Evolutionary conservation across 139 green algal species (phyloP), one percentile per base, ranked within the genome.

Genomic region (Tetradesmus obliquus): DNA sequence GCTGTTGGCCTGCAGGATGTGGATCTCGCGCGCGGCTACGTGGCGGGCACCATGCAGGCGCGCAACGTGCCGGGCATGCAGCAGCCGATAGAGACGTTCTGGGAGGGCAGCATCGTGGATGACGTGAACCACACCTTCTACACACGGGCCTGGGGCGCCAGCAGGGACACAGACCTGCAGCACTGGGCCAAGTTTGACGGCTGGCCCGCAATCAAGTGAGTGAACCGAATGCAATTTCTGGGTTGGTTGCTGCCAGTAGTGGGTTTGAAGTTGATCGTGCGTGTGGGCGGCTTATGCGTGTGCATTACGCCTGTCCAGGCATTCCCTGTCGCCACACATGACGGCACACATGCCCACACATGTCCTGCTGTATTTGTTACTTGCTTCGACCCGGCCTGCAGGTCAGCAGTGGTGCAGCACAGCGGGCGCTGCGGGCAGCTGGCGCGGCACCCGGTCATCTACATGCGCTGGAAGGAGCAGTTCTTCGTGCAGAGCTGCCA

Each of bases 391-490:
- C 0, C 0, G 22, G 71, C 71, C 20, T 86, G 74, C 87, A 88
- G 53, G 74, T 76, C n/a, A 3, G 86, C 92, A 4, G 92, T 96
- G 10, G 62, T 91, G 13, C 54, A 57, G 80, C 81, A 92, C 79
- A 62, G n/a, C 55, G 89, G 89, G 55, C 89, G 81, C 66, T 88
- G 89, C 85, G 89, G 89, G 24, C 15, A n/a, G 9, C 84, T 97
- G 82, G 72, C 76, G 32, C 9, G 54, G 1, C 90, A 95, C 51
- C 69, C 87, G 13, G 90, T 94, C 53, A 93, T 98, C 13, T 97
- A 92, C 90, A 97, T 98, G 97, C 91, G 97, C 19, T 98, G 96
- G 96, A 98, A 98, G 92, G 97, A 98, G 91, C 94, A 96, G 90
- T 96, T 93, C 87, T 98, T 98, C 92, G 91, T 97, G 20, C 94